phyloP scores from a whole-genome alignment of 495 filamentous ascomycete genomes.

The Terfezia boudieri region DNA sequence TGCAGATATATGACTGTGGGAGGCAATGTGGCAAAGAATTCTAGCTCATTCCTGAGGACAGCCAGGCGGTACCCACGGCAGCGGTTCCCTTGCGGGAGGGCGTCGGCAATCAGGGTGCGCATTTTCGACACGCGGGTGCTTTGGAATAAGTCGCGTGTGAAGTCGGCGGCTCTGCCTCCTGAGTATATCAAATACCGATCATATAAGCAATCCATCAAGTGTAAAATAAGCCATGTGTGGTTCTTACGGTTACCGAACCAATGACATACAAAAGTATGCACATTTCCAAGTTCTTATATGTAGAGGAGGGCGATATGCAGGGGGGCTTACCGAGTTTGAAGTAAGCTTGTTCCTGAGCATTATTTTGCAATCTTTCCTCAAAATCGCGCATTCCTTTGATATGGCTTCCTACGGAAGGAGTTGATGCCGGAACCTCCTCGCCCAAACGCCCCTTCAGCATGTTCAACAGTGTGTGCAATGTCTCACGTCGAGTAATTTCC shows the following conservation, averaged over 20 bases:
- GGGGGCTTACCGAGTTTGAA: background rate
- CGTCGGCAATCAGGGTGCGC: background rate
- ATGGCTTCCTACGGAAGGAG: too few relatives aligned
- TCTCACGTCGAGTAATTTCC: background rate
- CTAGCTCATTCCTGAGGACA: background rate
- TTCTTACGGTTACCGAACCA: too few relatives aligned
- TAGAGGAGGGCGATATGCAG: background rate
- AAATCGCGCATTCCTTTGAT: too few relatives aligned
- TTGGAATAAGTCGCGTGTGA: background rate
- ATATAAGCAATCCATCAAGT: background rate
- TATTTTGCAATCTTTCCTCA: too few relatives aligned
- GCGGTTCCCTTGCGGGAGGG: background rate
- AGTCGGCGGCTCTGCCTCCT: background rate
- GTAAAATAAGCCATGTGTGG: background rate
- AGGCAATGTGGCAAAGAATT: background rate
- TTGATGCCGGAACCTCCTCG: too few relatives aligned
- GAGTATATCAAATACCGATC: background rate
- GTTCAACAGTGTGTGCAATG: background rate
- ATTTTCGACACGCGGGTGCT: background rate
- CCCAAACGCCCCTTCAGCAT: background rate
- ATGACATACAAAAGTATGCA: background rate
- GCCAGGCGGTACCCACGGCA: background rate
- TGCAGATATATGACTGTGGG: background rate
- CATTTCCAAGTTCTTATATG: background rate
- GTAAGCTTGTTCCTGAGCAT: too few relatives aligned